phyloP scores from a whole-genome alignment of 371 early-diverging fungal genomes.

The Saksenaea oblongispora region DNA sequence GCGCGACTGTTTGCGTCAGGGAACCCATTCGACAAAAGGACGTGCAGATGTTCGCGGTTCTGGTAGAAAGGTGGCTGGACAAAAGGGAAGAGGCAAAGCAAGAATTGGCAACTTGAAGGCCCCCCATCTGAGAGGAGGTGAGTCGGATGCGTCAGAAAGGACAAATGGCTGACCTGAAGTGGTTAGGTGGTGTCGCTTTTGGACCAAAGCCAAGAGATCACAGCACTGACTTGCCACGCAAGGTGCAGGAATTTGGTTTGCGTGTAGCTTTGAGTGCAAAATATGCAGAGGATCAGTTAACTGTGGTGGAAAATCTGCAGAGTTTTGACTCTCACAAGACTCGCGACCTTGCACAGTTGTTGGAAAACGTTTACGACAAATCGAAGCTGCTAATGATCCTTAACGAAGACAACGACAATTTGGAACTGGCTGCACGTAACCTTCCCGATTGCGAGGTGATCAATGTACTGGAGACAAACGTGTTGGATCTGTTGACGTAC shows the following conservation, averaged over 20 bases:
- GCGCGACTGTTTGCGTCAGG: slow-evolving; percentile 79
- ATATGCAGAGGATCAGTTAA: slow-evolving; percentile 86
- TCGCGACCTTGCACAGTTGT: slow-evolving; percentile 55
- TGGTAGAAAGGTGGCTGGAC: slow-evolving; percentile 77
- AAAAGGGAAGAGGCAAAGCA: slow-evolving; percentile 94
- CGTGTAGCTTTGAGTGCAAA: slow-evolving; percentile 87
- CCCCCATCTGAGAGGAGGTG: slow-evolving; percentile 90
- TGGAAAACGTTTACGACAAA: slow-evolving; percentile 50
- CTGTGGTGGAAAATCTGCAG: slow-evolving; percentile 76
- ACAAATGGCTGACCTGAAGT: neutral
- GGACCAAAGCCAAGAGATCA: slow-evolving; percentile 89
- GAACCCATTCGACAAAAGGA: slow-evolving; percentile 82
- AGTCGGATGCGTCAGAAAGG: neutral
- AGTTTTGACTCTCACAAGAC: slow-evolving; percentile 58
- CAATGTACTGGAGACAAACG: slow-evolving; percentile 74
- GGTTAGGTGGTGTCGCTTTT: slow-evolving; percentile 79
- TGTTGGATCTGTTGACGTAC: slow-evolving; percentile 75
- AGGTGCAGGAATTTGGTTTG: slow-evolving; percentile 84
- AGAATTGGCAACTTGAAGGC: slow-evolving; percentile 86
- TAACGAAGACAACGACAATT: slow-evolving; percentile 46
- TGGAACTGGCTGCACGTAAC: slow-evolving; percentile 71
- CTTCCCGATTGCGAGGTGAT: slow-evolving; percentile 66
- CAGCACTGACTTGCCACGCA: slow-evolving; percentile 78
- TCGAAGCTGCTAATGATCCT: slow-evolving; percentile 54
- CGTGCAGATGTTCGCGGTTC: slow-evolving; percentile 87